A percentile compares a stretch with the other conserved stretches of the same genome.
Evolutionary conservation across 2,329 filamentous ascomycete species (phyloP).

Genomic region (Chaetothyriales sp.): DNA sequence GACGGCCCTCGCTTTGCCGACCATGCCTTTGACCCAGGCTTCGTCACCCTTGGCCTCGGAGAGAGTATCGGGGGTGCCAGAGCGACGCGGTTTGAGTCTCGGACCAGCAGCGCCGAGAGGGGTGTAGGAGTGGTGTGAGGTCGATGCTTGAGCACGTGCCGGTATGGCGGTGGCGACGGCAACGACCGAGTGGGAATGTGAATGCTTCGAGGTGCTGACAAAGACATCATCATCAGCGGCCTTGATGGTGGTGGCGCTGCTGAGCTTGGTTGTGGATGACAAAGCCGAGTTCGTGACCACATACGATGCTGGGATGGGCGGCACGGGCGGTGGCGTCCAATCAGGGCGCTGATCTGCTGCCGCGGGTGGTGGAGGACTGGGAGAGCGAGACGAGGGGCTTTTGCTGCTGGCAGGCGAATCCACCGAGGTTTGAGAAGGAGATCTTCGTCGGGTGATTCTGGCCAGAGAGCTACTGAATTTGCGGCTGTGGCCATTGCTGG

Average conservation of each 20-base stretch:
- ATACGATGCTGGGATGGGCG: conserved; percentile 11
- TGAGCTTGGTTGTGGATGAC: conserved; percentile 2
- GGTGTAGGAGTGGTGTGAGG: conserved; percentile 18
- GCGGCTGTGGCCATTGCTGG: neutral
- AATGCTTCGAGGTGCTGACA: conserved; percentile 1
- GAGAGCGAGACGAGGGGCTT: neutral
- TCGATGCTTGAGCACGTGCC: conserved; percentile 9
- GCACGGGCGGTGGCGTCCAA: conserved; percentile 13
- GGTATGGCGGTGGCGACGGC: conserved; percentile 10
- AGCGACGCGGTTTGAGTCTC: conserved; percentile 27
- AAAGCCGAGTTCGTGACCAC: conserved; percentile 4
- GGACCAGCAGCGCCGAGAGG: conserved; percentile 35
- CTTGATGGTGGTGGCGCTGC: neutral
- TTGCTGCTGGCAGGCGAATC: neutral
- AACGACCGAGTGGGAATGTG: conserved; percentile 3
- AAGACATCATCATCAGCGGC: neutral
- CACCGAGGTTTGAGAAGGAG: neutral
- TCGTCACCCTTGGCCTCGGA: conserved; percentile 21
- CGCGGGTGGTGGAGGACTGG: neutral
- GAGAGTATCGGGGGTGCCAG: conserved; percentile 25
- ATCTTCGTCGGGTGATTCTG: neutral
- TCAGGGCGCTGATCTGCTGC: neutral
- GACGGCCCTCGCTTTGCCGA: conserved; percentile 29
- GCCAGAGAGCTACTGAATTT: neutral
- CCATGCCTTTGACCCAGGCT: conserved; percentile 34